Conservation (phyloP, 2,329 filamentous ascomycete genomes). For the Arthrocladium fulminans region DNA sequence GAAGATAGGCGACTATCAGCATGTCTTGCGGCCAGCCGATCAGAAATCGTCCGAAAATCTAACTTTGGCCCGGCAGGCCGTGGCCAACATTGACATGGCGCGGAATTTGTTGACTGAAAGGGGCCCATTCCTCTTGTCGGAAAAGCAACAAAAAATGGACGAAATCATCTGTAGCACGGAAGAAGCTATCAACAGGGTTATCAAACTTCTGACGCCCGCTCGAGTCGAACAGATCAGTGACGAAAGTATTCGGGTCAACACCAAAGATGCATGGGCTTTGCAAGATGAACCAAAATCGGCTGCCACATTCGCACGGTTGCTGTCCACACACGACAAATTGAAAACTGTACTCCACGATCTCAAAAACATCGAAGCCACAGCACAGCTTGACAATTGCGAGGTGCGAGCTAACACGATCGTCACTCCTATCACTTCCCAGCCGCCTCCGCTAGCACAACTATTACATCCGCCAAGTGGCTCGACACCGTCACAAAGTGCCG, state of each 20-base stretch:
- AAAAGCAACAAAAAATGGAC: conserved; percentile 7
- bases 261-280: conserved; percentile 6
- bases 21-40: conserved; percentile 5
- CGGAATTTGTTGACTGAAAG: conserved; percentile 3
- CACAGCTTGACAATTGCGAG: conserved; percentile 7
- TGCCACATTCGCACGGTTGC: conserved; percentile 4
- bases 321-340: conserved; percentile 4
- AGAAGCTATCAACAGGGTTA: conserved; percentile 7
- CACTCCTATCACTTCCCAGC: neutral
- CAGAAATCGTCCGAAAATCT: conserved; percentile 5
- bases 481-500: neutral
- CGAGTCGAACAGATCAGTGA: conserved; percentile 8
- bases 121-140: conserved; percentile 3
- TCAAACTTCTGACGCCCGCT: conserved; percentile 6
- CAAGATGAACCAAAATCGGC: conserved; percentile 4
- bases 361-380: conserved; percentile 7
- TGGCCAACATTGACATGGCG: conserved; percentile 3
- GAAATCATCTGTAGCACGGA: conserved; percentile 6
- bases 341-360: conserved; percentile 8
- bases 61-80: conserved; percentile 1
- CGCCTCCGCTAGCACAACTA: neutral
- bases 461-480: neutral
- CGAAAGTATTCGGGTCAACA: conserved; percentile 8
- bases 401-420: neutral
- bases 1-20: conserved; percentile 7